A percentile compares a stretch with the other conserved stretches of the same genome.
Conservation (phyloP, 2,329 filamentous ascomycete species). For the Cordyceps cicadae region DNA sequence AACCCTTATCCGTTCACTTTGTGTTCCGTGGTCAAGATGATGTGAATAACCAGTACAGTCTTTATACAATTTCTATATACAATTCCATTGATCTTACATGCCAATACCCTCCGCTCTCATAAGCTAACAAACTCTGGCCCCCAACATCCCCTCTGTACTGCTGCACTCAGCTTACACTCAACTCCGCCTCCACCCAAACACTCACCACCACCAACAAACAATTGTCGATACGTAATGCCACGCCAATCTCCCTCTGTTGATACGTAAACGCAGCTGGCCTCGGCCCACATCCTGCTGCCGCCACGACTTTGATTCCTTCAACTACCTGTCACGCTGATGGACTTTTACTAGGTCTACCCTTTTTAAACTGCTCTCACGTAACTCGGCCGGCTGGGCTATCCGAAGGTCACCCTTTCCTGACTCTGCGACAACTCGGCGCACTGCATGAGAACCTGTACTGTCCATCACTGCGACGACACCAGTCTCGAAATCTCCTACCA, state of each 20-base stretch:
- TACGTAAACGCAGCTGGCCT: background rate
- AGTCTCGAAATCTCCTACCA: conserved; percentile 10
- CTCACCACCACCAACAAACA: background rate
- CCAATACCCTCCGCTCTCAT: no score
- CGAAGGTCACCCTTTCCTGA: no score
- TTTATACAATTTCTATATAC: no score
- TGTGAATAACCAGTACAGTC: no score
- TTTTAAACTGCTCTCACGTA: background rate
- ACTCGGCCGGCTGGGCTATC: background rate
- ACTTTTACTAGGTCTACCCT: background rate
- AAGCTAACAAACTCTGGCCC: background rate
- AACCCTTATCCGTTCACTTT: no score
- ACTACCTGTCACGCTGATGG: background rate
- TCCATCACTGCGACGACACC: background rate
- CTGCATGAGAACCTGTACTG: background rate
- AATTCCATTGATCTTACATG: no score
- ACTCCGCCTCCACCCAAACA: background rate
- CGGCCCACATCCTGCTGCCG: background rate
- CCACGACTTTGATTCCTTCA: background rate
- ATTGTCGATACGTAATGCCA: conserved; percentile 6
- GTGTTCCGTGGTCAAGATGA: no score
- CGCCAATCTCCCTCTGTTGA: background rate
- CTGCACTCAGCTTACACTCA: background rate
- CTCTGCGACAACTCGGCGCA: background rate
- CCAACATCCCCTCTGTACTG: background rate